Conservation (phyloP, 2,329 filamentous ascomycete genomes). For the Neonectria coccinea region DNA sequence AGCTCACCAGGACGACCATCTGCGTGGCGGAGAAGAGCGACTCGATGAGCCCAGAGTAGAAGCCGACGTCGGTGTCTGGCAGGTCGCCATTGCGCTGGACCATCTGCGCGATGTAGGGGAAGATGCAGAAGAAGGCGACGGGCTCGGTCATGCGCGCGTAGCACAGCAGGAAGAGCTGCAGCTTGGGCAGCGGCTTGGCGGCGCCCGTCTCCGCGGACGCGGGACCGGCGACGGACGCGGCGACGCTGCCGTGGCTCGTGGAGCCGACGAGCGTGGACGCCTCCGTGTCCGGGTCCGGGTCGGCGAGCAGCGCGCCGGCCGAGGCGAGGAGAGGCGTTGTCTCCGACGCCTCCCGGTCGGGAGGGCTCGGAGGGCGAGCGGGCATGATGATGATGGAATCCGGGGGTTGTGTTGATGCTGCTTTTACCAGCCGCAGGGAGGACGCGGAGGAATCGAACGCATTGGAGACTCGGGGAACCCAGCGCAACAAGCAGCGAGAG, state of each 20-base stretch:
- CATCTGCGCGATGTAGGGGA: constrained; percentile 85
- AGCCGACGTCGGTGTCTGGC: constrained; percentile 75
- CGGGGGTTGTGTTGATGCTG: background rate
- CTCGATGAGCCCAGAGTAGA: constrained; percentile 82
- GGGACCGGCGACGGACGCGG: constrained; percentile 19
- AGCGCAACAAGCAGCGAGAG: background rate
- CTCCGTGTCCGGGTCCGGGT: constrained; percentile 40
- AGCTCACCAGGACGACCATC: constrained; percentile 81
- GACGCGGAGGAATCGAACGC: background rate
- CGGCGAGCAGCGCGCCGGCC: constrained; percentile 24
- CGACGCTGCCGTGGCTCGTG: constrained; percentile 26
- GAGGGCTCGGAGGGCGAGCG: constrained; percentile 18
- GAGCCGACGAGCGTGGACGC: constrained; percentile 43
- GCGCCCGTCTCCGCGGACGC: constrained; percentile 20
- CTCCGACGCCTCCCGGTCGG: constrained; percentile 32
- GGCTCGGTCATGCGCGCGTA: constrained; percentile 80
- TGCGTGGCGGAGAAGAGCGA: constrained; percentile 80
- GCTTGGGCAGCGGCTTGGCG: constrained; percentile 51
- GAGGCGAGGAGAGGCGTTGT: constrained; percentile 38
- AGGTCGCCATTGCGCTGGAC: constrained; percentile 74
- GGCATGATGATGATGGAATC: constrained; percentile 29
- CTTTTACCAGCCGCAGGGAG: background rate
- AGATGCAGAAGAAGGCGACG: constrained; percentile 85
- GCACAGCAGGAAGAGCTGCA: constrained; percentile 80
- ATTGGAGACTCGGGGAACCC: background rate